These are phyloP conservation scores for Nymphaea colorata DNA, from an alignment of 164 flowering plant species.

Conservation along the genomic window DNA sequence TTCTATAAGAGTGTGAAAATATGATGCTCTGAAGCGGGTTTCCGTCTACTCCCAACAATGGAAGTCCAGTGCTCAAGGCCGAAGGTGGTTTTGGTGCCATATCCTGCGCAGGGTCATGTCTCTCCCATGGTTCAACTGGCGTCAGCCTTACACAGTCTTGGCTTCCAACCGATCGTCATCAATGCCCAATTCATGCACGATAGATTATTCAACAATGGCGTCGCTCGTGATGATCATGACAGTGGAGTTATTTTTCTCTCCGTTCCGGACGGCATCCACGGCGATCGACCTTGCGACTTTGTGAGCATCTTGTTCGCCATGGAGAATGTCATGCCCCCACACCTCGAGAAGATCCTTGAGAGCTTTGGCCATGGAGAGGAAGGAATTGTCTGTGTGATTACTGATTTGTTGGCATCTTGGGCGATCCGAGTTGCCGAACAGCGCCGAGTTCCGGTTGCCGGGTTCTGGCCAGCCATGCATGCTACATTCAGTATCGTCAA, in stretches of 20 bases:
- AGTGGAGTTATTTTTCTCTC: constrained; percentile 18
- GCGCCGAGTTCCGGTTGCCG: constrained; percentile 36
- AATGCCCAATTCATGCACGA: constrained; percentile 45
- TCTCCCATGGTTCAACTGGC: constrained; percentile 73
- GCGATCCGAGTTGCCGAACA: constrained; percentile 44
- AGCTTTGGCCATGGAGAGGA: constrained; percentile 10
- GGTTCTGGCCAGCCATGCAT: constrained; percentile 90
- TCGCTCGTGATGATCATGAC: neutral
- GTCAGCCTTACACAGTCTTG: constrained; percentile 19
- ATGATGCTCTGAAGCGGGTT: too few relatives aligned
- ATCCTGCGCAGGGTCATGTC: constrained; percentile 87
- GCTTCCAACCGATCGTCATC: constrained; percentile 36
- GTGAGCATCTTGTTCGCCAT: constrained; percentile 40
- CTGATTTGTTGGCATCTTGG: constrained; percentile 68
- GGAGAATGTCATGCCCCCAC: constrained; percentile 59
- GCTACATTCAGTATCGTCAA: constrained; percentile 44
- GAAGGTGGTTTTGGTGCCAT: constrained; percentile 53
- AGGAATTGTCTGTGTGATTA: constrained; percentile 37
- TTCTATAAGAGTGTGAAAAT: too few relatives aligned
- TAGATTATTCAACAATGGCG: constrained; percentile 5
- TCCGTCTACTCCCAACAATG: too few relatives aligned
- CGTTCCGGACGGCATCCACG: constrained; percentile 36
- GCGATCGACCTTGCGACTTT: constrained; percentile 28
- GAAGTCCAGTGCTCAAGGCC: constrained; percentile 3
- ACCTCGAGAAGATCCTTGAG: constrained; percentile 26